Evolutionary conservation across 805 yeast genomes (phyloP), one percentile per base, ranked within the genome.

Genomic region (Metschnikowia anglica): DNA sequence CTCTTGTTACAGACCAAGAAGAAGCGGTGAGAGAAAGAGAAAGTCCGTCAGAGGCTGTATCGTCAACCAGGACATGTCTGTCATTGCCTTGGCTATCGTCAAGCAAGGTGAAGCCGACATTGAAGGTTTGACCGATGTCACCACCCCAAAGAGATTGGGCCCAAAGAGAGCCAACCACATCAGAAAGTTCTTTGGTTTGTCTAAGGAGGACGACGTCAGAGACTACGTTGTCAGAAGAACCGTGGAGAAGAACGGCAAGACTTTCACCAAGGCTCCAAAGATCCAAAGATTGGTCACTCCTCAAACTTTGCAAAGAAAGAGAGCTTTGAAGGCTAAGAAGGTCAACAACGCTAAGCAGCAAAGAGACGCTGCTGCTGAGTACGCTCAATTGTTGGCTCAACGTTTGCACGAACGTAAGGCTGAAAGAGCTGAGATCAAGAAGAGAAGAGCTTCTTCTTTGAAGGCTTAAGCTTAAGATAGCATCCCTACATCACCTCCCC

Each of bases 81-180:
- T 86, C 62, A 81, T 93, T 62, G 83, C 98, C 59, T 83, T 93
- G 66, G 83, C 88, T 65, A 77, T 93, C 74, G 88, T 86, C 76
- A 93, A 93, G 84, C 95, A 88, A 79, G 99, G 99, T 77, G 99
- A 93, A 57, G 70, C 76, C 61, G 98, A 91, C 65, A 87, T 93
- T 60, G 96, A 78, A 65, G 99, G 99, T 75, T 80, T 93, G 68
- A 93, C 99, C 66, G 95, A 93, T 73, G 66, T 81, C 67, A 83
- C 90, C 71, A 84, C 85, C 68, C 97, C 99, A 79, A 93, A 91
- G 85, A 90, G 98, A 83, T 85, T 93, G 71, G 99, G 99, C 70
- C 99, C 99, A 78, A 93, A 93, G 95, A 89, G 99, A 86, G 99
- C 99, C 70, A 91, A 89, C 95, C 78, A 91, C 91, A 93, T 93